Evolutionary conservation across 176 grass and related monocot species (phyloP), one percentile per base, ranked within the genome.

Genomic region (Rhynchospora tenuis): DNA sequence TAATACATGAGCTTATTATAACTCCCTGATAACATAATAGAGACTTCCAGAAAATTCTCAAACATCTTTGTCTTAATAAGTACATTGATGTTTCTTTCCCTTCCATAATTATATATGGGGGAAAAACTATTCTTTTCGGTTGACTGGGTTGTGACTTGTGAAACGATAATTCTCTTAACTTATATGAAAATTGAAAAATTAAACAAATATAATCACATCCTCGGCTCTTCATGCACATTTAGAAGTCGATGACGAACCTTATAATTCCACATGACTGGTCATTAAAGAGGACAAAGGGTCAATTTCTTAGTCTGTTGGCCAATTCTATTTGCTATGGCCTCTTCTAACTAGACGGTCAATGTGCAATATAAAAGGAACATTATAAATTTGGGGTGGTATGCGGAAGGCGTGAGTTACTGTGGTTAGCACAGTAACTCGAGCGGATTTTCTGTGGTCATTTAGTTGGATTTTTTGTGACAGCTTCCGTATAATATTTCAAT

Each of bases 361-460:
- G 17, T 54, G 44, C 15, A n/a, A n/a, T 81, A 81, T 81, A 81
- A 46, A 81, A 65, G 65, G 59, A 81, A 47, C 16, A n/a, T n/a
- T n/a, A n/a, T n/a, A n/a, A n/a, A n/a, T n/a, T n/a, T n/a, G n/a
- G n/a, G n/a, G n/a, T n/a, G n/a, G n/a, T n/a, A n/a, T n/a, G n/a
- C n/a, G n/a, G n/a, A n/a, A n/a, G n/a, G n/a, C n/a, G n/a, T n/a
- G n/a, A n/a, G n/a, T n/a, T n/a, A n/a, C n/a, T n/a, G n/a, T n/a
- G n/a, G n/a, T n/a, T n/a, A n/a, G n/a, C n/a, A n/a, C n/a, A n/a
- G n/a, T n/a, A n/a, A n/a, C n/a, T n/a, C n/a, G n/a, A n/a, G n/a
- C n/a, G n/a, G n/a, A n/a, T n/a, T n/a, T n/a, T n/a, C n/a, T n/a
- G n/a, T n/a, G n/a, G n/a, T n/a, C n/a, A n/a, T n/a, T n/a, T n/a